Percentiles rank a stretch among this genome's conserved stretches.
These are phyloP conservation scores for Kernera saxatilis DNA, from an alignment of 345 rosid genomes.

Conservation along the genomic window DNA sequence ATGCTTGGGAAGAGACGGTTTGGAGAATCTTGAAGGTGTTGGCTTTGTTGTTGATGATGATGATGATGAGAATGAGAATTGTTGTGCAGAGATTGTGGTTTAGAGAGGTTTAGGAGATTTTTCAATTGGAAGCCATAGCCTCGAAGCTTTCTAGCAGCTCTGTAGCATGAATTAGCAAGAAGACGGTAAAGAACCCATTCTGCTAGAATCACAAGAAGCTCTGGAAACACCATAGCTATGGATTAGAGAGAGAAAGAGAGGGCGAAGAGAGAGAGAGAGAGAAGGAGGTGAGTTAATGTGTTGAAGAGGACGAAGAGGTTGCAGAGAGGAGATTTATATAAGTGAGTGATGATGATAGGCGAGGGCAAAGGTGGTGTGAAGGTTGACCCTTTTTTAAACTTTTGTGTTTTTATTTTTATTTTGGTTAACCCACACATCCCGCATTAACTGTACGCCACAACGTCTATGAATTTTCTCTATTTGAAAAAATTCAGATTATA, in stretches of 20 bases:
- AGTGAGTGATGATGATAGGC: slow-evolving; percentile 19
- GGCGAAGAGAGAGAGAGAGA: not conserved
- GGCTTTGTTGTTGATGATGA: slow-evolving; percentile 23
- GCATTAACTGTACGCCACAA: slow-evolving; percentile 29
- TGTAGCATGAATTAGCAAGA: slow-evolving; percentile 54
- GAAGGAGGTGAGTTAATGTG: slow-evolving; percentile 8
- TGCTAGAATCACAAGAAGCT: slow-evolving; percentile 44
- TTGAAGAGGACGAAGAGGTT: slow-evolving; percentile 11
- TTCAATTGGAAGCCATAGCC: slow-evolving; percentile 46
- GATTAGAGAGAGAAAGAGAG: not conserved
- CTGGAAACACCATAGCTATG: slow-evolving; percentile 49
- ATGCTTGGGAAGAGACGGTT: slow-evolving; percentile 38
- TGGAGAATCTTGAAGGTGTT: not conserved
- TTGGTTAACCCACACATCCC: slow-evolving; percentile 24
- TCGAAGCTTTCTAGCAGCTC: slow-evolving; percentile 57
- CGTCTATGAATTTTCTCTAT: not conserved
- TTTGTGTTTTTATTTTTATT: not conserved
- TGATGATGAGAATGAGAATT: not conserved
- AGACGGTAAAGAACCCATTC: slow-evolving; percentile 61
- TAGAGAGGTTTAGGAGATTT: slow-evolving; percentile 25
- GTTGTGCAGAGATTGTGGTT: slow-evolving; percentile 18
- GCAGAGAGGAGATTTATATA: slow-evolving; percentile 20
- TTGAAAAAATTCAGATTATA: not conserved
- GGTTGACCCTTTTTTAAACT: slow-evolving; percentile 19
- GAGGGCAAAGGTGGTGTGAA: slow-evolving; percentile 31